Conservation (phyloP, 768 basidiomycete genomes). For the Suillus tomentosus region DNA sequence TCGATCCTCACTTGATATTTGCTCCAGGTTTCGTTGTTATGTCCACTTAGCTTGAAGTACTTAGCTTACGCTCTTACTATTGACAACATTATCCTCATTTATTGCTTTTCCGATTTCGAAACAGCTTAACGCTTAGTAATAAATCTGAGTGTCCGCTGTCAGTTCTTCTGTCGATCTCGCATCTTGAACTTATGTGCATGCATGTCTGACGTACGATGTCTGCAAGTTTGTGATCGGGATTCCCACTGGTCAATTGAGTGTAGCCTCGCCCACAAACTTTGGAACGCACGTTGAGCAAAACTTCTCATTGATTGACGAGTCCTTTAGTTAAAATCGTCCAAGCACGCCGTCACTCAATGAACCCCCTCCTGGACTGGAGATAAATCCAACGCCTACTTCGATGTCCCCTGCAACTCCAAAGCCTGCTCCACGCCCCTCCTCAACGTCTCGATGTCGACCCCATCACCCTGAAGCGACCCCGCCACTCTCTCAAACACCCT, state of each 20-base stretch:
- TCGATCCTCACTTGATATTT: background rate
- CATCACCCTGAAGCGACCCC: constrained; percentile 33
- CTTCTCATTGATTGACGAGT: background rate
- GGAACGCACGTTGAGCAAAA: background rate
- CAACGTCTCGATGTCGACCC: constrained; percentile 40
- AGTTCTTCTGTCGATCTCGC: no score
- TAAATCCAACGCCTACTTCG: constrained; percentile 7
- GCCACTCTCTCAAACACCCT: constrained; percentile 44
- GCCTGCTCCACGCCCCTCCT: constrained; percentile 44
- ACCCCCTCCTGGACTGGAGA: background rate
- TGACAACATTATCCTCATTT: constrained; percentile 1
- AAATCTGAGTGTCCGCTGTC: no score
- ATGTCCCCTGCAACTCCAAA: constrained; percentile 25
- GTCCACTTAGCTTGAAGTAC: background rate
- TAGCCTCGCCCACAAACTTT: background rate
- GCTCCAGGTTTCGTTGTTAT: background rate
- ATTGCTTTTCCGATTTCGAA: background rate
- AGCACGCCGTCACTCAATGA: background rate
- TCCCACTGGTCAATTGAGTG: background rate
- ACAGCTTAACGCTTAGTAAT: background rate
- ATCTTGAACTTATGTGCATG: background rate
- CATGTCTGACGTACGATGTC: background rate
- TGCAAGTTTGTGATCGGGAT: background rate
- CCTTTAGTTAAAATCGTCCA: background rate
- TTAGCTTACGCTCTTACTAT: background rate